Conservation (phyloP, 2,329 filamentous ascomycete species). For the Alternaria tenuissima region DNA sequence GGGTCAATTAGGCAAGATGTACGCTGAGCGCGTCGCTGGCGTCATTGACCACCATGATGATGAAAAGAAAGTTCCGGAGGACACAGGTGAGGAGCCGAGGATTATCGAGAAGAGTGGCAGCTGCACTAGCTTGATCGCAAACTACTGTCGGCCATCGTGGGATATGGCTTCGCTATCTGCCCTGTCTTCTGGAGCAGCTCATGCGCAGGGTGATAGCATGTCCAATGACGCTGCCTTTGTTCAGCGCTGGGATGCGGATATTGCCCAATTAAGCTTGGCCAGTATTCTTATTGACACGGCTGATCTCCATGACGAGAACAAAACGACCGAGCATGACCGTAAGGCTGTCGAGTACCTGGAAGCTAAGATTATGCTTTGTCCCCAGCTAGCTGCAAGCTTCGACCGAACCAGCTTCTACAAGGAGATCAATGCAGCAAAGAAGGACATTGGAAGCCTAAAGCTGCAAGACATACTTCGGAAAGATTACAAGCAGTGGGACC, state of each 20-base stretch:
- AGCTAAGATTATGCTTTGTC: conserved; percentile 56
- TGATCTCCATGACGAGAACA: conserved; percentile 66
- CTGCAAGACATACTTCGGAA: conserved; percentile 76
- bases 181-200: conserved; percentile 53
- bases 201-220: conserved; percentile 51
- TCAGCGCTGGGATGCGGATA: conserved; percentile 61
- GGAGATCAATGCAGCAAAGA: conserved; percentile 70
- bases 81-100: conserved; percentile 61
- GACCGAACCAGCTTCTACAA: conserved; percentile 65
- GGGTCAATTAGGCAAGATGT: conserved; percentile 65
- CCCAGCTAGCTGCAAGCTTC: conserved; percentile 55
- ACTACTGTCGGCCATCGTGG: conserved; percentile 67
- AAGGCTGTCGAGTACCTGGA: conserved; percentile 68
- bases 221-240: conserved; percentile 43
- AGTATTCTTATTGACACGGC: conserved; percentile 78
- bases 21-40: conserved; percentile 64
- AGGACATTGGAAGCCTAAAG: conserved; percentile 68
- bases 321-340: conserved; percentile 70
- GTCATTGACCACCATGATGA: conserved; percentile 84
- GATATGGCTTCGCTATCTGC: conserved; percentile 55
- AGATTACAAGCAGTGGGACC: conserved; percentile 83
- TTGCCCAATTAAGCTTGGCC: conserved; percentile 73
- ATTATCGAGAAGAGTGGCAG: conserved; percentile 74
- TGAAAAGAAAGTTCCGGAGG: conserved; percentile 63
- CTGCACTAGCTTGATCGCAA: conserved; percentile 74